Base-by-base conservation (phyloP, 139 green algal species). In the Eudorina sp. region DNA sequence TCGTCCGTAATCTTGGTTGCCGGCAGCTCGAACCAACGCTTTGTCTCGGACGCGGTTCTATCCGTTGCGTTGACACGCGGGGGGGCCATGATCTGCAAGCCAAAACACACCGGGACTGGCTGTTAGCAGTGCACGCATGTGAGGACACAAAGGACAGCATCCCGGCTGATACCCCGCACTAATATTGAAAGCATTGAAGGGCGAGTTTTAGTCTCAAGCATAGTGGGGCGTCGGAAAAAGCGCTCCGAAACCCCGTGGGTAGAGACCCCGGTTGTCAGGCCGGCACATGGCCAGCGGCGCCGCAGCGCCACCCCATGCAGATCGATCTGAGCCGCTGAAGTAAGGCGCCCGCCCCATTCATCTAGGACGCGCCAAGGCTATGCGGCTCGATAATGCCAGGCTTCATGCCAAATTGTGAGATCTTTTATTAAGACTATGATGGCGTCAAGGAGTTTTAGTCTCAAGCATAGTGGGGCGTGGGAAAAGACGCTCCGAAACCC, bases 1-100 rank as follows among this genome's bases (percentile, higher is more conserved):
- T 96, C 94, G 36, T 92, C 92, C 27, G 83, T 88, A 34, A 88
- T 88, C 68, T 82, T 81, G 14, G 83, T 72, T 1, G 51, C 25
- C 0, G 83, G 83, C 34, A 88, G 83, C 68, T 72, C 55, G 45
- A 68, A 87, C 86, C 91, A 92, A 13, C 40, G 53, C 69, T 89
- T 89, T 1, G 80, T 89, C 3, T 84, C 62, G 11, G 46, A 69
- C 23, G n/a, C 11, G 2, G 21, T 4, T 5, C 62, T 51, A 1
- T 51, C 68, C 1, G 53, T 38, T 18, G 43, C 78, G 69, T 93
- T 94, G 34, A 88, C 83, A 0, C 91, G 90, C 1, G 91, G 88
- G 1, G 88, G 90, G 27, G 69, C 90, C 38, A 89, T n/a, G 36
- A 93, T 70, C 90, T 93, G 90, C 41, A 46, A 40, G 43, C 11